phyloP scores from a whole-genome alignment of 495 filamentous ascomycete species.

The Aspergillus affinis region DNA sequence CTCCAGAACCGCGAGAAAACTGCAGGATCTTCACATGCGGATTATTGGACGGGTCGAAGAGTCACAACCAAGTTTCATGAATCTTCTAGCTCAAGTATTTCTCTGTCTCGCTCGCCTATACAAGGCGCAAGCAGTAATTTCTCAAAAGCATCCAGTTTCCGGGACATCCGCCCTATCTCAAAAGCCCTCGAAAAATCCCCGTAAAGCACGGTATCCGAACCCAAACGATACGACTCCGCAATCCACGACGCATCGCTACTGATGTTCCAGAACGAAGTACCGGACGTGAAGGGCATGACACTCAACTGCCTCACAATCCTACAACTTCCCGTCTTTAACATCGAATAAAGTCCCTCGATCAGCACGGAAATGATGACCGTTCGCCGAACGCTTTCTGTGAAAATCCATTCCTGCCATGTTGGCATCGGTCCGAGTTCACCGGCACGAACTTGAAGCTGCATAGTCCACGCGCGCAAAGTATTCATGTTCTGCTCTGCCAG shows the following conservation, averaged over 20 bases:
- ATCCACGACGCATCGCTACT: neutral
- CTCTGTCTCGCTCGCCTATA: neutral
- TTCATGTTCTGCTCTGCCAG: neutral
- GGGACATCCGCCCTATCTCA: neutral
- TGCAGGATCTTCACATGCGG: no score
- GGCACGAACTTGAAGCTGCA: neutral
- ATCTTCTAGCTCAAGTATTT: neutral
- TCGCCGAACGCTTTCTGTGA: neutral
- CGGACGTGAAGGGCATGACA: neutral
- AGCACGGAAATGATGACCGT: conserved; percentile 1
- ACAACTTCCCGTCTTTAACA: neutral
- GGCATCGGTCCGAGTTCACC: neutral
- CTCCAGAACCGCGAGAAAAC: no score
- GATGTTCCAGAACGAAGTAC: neutral
- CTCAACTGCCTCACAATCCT: neutral
- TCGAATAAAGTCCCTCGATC: conserved; percentile 1
- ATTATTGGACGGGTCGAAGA: no score
- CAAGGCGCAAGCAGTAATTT: neutral
- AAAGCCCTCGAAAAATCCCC: conserved; percentile 1
- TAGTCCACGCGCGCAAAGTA: neutral
- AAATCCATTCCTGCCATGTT: conserved; percentile 1
- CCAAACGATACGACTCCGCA: neutral
- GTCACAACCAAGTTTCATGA: no score
- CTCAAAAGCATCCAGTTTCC: neutral
- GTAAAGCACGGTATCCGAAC: neutral